These are phyloP conservation scores for Serendipita indica DNA, from an alignment of 768 basidiomycete species.

Conservation along the genomic window DNA sequence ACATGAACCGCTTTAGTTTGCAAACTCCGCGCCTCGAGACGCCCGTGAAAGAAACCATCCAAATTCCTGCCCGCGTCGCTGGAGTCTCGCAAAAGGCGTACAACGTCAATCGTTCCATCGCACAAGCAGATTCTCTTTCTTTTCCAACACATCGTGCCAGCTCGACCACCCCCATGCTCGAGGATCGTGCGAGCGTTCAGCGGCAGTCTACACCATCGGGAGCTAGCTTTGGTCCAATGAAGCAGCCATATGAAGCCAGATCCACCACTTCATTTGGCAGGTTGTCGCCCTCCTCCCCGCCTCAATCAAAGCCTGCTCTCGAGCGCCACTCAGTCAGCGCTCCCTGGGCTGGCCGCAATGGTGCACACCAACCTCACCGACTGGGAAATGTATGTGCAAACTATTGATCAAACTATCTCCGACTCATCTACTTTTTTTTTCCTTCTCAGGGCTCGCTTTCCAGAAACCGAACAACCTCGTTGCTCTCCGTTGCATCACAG, in stretches of 20 bases:
- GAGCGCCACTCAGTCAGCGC: neutral
- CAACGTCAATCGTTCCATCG: neutral
- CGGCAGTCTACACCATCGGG: neutral
- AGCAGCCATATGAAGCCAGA: neutral
- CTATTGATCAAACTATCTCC: too few species aligned
- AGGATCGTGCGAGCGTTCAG: conserved; percentile 1
- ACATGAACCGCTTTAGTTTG: neutral
- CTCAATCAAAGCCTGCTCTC: neutral
- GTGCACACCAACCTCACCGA: neutral
- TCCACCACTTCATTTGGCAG: neutral
- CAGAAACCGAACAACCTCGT: neutral
- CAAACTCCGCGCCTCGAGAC: neutral
- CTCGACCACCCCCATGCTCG: neutral
- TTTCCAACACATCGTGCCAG: neutral
- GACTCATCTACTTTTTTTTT: too few species aligned
- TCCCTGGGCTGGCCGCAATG: conserved; percentile 2
- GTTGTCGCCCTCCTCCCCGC: neutral
- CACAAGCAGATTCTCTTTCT: neutral
- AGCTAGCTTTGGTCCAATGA: conserved; percentile 3
- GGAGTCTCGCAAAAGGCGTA: neutral
- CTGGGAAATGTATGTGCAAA: too few species aligned
- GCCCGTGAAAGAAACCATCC: neutral
- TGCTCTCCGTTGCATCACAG: neutral
- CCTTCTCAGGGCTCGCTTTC: neutral
- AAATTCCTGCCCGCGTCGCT: neutral